Percentiles rank a stretch among this genome's conserved stretches.
phyloP scores from a whole-genome alignment of 2,329 filamentous ascomycete species.

The Pseudogymnoascus sp. region DNA sequence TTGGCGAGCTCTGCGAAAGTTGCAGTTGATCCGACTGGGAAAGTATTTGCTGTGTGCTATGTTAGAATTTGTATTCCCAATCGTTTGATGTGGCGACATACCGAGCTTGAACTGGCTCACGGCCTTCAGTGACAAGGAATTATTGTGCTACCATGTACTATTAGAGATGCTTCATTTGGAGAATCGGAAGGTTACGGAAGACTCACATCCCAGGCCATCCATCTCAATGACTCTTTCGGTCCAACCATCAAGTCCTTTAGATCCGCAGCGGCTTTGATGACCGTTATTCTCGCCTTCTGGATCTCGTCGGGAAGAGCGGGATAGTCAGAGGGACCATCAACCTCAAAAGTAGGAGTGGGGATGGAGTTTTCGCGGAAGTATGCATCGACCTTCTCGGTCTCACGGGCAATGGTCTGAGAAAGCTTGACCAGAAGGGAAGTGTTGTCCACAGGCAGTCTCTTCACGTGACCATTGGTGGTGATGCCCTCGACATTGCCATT shows the following conservation, averaged over 20 bases:
- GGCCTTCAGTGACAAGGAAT: conserved; percentile 42
- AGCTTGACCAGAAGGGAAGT: conserved; percentile 36
- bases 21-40: conserved; percentile 40
- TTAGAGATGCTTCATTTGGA: not conserved
- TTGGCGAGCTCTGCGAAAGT: conserved; percentile 37
- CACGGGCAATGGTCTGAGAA: conserved; percentile 40
- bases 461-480: not conserved
- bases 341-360: conserved; percentile 38
- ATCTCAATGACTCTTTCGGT: conserved; percentile 43
- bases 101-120: conserved; percentile 44
- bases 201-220: conserved; percentile 45
- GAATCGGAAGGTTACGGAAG: not conserved
- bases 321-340: conserved; percentile 38
- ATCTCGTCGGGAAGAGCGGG: conserved; percentile 40
- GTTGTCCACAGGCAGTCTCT: not conserved
- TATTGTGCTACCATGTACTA: conserved; percentile 35
- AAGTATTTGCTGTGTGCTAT: conserved; percentile 38
- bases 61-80: conserved; percentile 10
- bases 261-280: conserved; percentile 42
- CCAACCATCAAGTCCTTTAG: conserved; percentile 41
- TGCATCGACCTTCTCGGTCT: conserved; percentile 42
- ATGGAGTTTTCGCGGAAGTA: conserved; percentile 38
- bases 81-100: conserved; percentile 22
- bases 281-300: conserved; percentile 37
- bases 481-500: not conserved